Evolutionary conservation across 352 stramenopile species (phyloP), one percentile per base, ranked within the genome.

Genomic region (Phytophthora fragariae): DNA sequence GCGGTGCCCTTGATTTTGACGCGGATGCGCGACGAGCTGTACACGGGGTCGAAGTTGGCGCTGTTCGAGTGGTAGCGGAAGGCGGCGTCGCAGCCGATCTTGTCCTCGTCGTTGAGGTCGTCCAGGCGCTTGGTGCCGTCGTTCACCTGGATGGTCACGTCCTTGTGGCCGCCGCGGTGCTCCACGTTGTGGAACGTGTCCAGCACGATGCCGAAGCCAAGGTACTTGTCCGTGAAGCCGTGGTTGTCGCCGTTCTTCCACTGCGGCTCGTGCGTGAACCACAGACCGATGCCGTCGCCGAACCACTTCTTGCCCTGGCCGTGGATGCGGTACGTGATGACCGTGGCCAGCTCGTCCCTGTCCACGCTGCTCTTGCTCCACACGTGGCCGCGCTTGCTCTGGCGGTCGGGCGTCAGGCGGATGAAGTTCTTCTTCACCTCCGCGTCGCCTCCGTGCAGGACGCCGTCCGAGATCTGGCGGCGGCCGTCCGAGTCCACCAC

Each of bases 351-450:
- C 72, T 92, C 77, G 41, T 92, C 75, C 27, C 60, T 76, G 65
- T 81, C 68, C 29, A 94, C 64, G 31, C 59, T 47, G 9, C 65
- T 60, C 62, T 83, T 86, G 68, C 72, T 90, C 88, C 88, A 95
- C 50, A 95, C 81, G 68, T 82, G 75, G n/a, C 86, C 88, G 63
- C 84, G 82, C 68, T 92, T 92, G 84, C 84, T 95, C 77, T 95
- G 88, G 49, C 88, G 85, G 68, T 95, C 88, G 3, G 88, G 75
- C 33, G 88, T 95, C 47, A 95, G 78, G 52, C 88, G 88, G 57
- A 95, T 86, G 63, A 95, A 95, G 73, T 90, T 93, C 67, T 90
- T 90, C 76, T 91, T 92, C 56, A 95, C 85, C 50, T 93, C 85
- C 21, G 86, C 87, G 8, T 78, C 80, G 27, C 89, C 89, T 50